Evolutionary conservation across 164 flowering plant genomes (phyloP), one percentile per base, ranked within the genome.

Genomic region (Liquidambar formosana): DNA sequence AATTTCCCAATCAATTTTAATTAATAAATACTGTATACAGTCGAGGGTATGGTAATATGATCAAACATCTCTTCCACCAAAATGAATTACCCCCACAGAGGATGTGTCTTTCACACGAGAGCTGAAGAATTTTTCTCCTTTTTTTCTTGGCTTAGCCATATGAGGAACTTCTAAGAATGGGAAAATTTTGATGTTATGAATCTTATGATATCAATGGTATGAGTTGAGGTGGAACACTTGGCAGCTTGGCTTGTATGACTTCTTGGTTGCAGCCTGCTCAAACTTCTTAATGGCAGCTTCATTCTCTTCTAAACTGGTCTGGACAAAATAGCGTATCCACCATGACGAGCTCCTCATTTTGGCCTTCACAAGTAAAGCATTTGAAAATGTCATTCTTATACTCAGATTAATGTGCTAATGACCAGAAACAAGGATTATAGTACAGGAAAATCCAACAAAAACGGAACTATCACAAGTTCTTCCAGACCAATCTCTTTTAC

Each of bases 201-300:
- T 61, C 28, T 8, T 47, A 12, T 14, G 14, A 25, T 63, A 69
- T 87, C 71, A 87, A 68, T 76, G 84, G 77, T 81, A 85, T 33
- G 93, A 77, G 22, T 77, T 88, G 73, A 93, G 88, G 77, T 93
- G 98, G 74, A 93, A 89, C 41, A 93, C 78, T 84, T 93, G 98
- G 80, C 98, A 93, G 73, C 74, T 73, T 21, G 97, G 89, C 51
- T 71, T 80, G 85, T 82, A 93, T 5, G 86, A 81, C 63, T 41
- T 78, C 85, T 84, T 84, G 62, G 74, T 45, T 26, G 90, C 85
- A 66, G 92, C 91, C 82, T 82, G 86, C 76, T 91, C 92, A 66
- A 91, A 93, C 77, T 89, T 91, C 85, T 91, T 91, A n/a, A 60
- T 46, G 33, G 83, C 92, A 66, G 71, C 78, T 70, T 88, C 91